These are phyloP conservation scores for Hansenula sp. DNA, from an alignment of 1,139 yeast species.

Conservation along the genomic window DNA sequence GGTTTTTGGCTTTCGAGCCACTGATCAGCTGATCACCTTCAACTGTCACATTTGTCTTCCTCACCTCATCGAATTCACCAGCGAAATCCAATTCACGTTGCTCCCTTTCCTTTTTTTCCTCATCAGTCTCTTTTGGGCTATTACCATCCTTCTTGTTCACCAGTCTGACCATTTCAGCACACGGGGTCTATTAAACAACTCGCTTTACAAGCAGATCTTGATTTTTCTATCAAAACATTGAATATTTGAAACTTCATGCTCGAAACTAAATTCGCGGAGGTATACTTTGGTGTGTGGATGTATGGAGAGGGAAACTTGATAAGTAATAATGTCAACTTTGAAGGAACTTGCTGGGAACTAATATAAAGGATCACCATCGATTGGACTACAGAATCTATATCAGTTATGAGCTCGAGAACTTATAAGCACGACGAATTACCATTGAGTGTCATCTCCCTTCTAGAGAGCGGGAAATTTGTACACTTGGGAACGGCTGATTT, in stretches of 20 bases:
- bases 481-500: conserved; percentile 75
- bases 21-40: conserved; percentile 12
- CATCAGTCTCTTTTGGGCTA: conserved; percentile 6
- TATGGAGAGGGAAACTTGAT: not conserved
- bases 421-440: conserved; percentile 41
- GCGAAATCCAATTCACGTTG: conserved; percentile 12
- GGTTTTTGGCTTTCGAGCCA: conserved; percentile 7
- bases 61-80: conserved; percentile 16
- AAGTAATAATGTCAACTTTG: not conserved
- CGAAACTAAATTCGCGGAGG: not conserved
- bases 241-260: not conserved
- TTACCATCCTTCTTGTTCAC: not conserved
- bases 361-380: not conserved
- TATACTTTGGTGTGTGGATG: not conserved
- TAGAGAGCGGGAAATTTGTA: conserved; percentile 60
- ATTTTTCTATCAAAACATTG: too few relatives aligned
- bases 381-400: not conserved
- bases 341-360: too few relatives aligned
- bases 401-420: conserved; percentile 11
- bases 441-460: conserved; percentile 46
- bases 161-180: not conserved
- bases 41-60: conserved; percentile 14
- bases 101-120: conserved; percentile 5
- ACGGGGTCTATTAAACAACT: too few relatives aligned
- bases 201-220: too few relatives aligned